Conservation (phyloP, 164 flowering plant genomes). For the Vitis riparia region DNA sequence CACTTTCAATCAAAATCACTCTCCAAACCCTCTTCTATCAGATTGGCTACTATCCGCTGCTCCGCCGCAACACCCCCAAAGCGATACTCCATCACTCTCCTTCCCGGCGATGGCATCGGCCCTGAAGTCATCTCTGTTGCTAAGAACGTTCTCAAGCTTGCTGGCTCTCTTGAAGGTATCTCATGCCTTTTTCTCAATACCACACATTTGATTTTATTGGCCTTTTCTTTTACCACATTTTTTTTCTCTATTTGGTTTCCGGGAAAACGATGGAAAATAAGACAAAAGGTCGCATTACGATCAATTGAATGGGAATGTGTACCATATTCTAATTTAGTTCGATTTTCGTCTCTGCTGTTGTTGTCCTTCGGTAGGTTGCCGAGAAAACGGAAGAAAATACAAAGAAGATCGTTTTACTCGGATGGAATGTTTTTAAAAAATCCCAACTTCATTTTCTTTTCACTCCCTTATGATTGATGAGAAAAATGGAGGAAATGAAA, state of each 20-base stretch:
- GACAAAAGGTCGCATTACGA: background rate
- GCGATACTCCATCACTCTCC: conserved; percentile 68
- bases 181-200: background rate
- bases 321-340: too few species aligned
- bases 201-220: background rate
- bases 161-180: conserved; percentile 67
- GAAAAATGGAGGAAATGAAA: too few species aligned
- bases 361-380: too few species aligned
- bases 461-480: too few species aligned
- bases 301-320: background rate
- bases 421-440: too few species aligned
- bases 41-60: conserved; percentile 38
- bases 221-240: background rate
- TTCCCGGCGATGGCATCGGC: conserved; percentile 98
- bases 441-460: too few species aligned
- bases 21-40: conserved; percentile 18
- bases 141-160: conserved; percentile 64
- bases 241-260: conserved; percentile 1
- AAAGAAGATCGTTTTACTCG: too few species aligned
- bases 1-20: conserved; percentile 4
- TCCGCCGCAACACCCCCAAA: conserved; percentile 39
- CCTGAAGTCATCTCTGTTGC: conserved; percentile 93
- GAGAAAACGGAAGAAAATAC: too few species aligned
- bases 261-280: conserved; percentile 1
- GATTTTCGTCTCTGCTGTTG: too few species aligned